phyloP scores from a whole-genome alignment of 305 asterid species.

The Fraxinus xanthoxyloides region DNA sequence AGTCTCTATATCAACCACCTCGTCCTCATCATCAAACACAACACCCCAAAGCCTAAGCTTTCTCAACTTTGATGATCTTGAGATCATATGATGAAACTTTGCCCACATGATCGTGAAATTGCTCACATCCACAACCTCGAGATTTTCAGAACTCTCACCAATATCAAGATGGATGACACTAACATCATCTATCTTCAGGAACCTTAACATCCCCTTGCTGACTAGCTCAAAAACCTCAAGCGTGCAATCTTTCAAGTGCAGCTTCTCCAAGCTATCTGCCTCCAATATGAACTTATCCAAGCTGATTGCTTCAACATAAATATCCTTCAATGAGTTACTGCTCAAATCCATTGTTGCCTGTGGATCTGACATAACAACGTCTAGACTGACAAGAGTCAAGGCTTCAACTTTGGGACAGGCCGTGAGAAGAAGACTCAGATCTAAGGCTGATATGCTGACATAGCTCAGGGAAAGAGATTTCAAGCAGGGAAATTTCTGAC shows the following conservation, averaged over 20 bases:
- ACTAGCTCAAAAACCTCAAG: slow-evolving; percentile 84
- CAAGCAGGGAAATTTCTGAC: slow-evolving; percentile 74
- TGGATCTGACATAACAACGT: slow-evolving; percentile 84
- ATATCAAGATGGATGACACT: slow-evolving; percentile 92
- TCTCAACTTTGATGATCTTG: slow-evolving; percentile 66
- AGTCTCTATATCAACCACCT: slow-evolving; percentile 75
- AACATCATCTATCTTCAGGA: slow-evolving; percentile 79
- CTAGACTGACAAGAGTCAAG: slow-evolving; percentile 63
- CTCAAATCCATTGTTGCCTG: slow-evolving; percentile 76
- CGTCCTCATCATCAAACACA: slow-evolving; percentile 88
- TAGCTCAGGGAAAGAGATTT: slow-evolving; percentile 64
- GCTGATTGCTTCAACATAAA: slow-evolving; percentile 78
- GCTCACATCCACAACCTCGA: slow-evolving; percentile 85
- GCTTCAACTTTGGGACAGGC: slow-evolving; percentile 67
- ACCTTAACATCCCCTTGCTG: slow-evolving; percentile 66
- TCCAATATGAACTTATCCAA: slow-evolving; percentile 82
- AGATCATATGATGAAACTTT: slow-evolving; percentile 82
- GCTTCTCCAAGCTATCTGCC: slow-evolving; percentile 78
- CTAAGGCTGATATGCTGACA: slow-evolving; percentile 79
- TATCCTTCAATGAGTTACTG: slow-evolving; percentile 71
- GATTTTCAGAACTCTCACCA: slow-evolving; percentile 76
- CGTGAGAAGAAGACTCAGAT: slow-evolving; percentile 68
- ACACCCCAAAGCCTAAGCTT: slow-evolving; percentile 87
- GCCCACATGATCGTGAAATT: slow-evolving; percentile 95
- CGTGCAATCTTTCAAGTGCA: slow-evolving; percentile 85